phyloP scores from a whole-genome alignment of 2,329 filamentous ascomycete species.

The Microsporum canis region DNA sequence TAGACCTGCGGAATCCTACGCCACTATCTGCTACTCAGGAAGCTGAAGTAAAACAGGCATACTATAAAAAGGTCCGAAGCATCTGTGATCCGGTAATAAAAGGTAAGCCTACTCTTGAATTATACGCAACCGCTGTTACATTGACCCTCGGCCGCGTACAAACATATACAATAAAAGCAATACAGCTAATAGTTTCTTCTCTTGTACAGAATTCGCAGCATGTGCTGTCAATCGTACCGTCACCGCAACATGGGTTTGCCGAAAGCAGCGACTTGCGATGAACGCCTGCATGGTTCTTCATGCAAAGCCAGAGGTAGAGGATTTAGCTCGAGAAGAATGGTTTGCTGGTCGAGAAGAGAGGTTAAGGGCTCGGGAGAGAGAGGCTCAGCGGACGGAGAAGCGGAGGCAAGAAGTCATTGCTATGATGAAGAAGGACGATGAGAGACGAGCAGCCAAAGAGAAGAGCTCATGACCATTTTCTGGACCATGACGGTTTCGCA shows the following conservation, averaged over 20 bases:
- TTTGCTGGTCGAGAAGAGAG: conserved; percentile 66
- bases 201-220: conserved; percentile 64
- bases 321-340: conserved; percentile 87
- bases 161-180: neutral
- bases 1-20: conserved; percentile 57
- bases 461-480: conserved; percentile 13
- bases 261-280: conserved; percentile 69
- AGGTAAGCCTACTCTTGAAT: conserved; percentile 38
- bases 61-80: conserved; percentile 64
- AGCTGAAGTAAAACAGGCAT: conserved; percentile 67
- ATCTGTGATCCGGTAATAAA: conserved; percentile 70
- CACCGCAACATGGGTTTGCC: conserved; percentile 77
- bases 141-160: neutral
- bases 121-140: neutral
- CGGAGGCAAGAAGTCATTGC: conserved; percentile 32
- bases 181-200: neutral
- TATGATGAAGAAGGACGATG: conserved; percentile 32
- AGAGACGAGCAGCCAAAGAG: conserved; percentile 7
- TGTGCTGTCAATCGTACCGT: conserved; percentile 81
- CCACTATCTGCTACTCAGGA: conserved; percentile 75
- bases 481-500: conserved; percentile 12
- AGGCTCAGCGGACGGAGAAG: conserved; percentile 36
- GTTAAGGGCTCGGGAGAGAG: conserved; percentile 53
- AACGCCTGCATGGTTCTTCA: conserved; percentile 85
- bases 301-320: conserved; percentile 73